Conservation (phyloP, 192 early-diverging fungal species). For the Jimgerdemannia flammicorona region DNA sequence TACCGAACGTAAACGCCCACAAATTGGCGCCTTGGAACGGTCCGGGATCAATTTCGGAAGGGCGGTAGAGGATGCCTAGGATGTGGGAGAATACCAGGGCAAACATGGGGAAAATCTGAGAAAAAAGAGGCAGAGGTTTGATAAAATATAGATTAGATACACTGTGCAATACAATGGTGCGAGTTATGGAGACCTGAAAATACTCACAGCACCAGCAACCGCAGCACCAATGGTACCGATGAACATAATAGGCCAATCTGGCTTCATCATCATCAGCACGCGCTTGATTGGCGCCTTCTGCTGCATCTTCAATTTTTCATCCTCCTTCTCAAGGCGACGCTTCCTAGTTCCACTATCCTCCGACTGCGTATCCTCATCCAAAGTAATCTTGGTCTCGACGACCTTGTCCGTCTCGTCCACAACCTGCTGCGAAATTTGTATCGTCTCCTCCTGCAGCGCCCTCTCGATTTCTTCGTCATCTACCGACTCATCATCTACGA, state of each 20-base stretch:
- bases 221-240: constrained; percentile 58
- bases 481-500: constrained; percentile 11
- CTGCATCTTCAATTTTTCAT: constrained; percentile 28
- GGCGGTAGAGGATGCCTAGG: constrained; percentile 25
- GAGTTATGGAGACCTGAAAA: background rate
- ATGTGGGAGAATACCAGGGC: constrained; percentile 58
- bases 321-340: constrained; percentile 26
- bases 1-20: constrained; percentile 30
- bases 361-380: constrained; percentile 16
- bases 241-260: constrained; percentile 47
- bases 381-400: constrained; percentile 3
- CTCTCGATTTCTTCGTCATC: constrained; percentile 16
- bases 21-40: constrained; percentile 35
- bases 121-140: background rate
- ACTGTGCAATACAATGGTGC: too few species aligned
- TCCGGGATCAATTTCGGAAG: constrained; percentile 20
- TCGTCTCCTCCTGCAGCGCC: constrained; percentile 45
- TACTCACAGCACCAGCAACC: constrained; percentile 54
- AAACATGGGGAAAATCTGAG: constrained; percentile 67
- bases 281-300: constrained; percentile 52
- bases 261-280: constrained; percentile 48
- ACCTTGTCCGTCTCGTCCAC: constrained; percentile 1
- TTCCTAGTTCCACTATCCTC: constrained; percentile 10
- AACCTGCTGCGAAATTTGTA: constrained; percentile 10
- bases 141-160: too few species aligned